These are phyloP conservation scores for Abrus precatorius DNA, from an alignment of 306 rosid species.

Conservation along the genomic window DNA sequence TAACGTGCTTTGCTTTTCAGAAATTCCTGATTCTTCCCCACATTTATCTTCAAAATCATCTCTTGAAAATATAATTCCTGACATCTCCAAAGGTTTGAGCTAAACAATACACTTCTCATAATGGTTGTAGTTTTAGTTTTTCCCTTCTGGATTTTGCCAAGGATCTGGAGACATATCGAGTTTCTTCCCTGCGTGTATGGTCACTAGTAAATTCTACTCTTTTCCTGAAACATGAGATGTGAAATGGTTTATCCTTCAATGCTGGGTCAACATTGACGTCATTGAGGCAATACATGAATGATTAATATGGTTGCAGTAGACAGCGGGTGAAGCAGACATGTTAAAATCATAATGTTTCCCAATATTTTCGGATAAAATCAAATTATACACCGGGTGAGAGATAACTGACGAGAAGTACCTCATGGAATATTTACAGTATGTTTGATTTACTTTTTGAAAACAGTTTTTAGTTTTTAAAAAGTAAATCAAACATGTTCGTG, in stretches of 20 bases:
- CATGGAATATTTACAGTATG: too few relatives aligned
- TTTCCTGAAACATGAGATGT: constrained; percentile 13
- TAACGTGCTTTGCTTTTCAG: not conserved
- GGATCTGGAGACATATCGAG: constrained; percentile 5
- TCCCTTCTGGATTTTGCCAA: not conserved
- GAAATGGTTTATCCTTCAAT: not conserved
- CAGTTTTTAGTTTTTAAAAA: too few relatives aligned
- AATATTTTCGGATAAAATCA: not conserved
- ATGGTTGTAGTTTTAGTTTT: constrained; percentile 25
- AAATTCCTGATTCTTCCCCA: not conserved
- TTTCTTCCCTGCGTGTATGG: not conserved
- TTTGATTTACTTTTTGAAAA: too few relatives aligned
- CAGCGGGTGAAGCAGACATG: not conserved
- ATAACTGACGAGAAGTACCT: not conserved
- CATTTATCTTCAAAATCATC: not conserved
- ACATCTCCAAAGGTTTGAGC: not conserved
- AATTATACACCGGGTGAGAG: not conserved
- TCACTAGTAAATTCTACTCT: not conserved
- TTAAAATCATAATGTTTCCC: not conserved
- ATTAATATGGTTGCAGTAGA: not conserved
- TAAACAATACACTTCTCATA: not conserved
- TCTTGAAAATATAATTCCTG: not conserved
- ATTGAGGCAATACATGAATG: not conserved
- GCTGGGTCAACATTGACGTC: constrained; percentile 1
- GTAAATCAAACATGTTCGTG: too few relatives aligned